Percentiles rank a stretch among this genome's conserved stretches.
Conservation (phyloP, 495 filamentous ascomycete genomes). For the Thozetella sp. region DNA sequence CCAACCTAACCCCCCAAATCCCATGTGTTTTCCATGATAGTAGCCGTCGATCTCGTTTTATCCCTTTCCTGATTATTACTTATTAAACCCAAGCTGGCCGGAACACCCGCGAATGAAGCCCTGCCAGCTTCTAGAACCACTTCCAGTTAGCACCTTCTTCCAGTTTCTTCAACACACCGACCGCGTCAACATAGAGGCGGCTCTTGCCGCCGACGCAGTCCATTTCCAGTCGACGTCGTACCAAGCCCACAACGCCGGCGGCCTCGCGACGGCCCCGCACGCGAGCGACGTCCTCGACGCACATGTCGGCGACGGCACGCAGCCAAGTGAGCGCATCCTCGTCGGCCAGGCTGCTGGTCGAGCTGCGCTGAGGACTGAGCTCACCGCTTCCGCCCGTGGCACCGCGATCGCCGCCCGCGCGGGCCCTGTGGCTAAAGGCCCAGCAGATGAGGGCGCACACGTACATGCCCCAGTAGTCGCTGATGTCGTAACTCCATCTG, state of each 20-base stretch:
- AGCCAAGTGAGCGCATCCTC: constrained; percentile 52
- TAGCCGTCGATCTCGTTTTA: background rate
- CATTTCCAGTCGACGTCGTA: constrained; percentile 35
- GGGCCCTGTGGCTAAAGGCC: constrained; percentile 36
- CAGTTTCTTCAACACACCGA: constrained; percentile 41
- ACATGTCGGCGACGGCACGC: constrained; percentile 68
- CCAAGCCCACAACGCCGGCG: constrained; percentile 36
- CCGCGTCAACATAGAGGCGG: constrained; percentile 43
- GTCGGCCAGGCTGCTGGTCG: constrained; percentile 60
- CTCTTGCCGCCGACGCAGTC: constrained; percentile 38
- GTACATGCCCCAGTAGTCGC: constrained; percentile 50
- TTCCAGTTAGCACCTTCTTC: constrained; percentile 35
- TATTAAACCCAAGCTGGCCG: background rate
- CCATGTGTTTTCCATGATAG: background rate
- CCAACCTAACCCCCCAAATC: background rate
- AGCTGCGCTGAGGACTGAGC: constrained; percentile 11
- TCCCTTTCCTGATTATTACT: background rate
- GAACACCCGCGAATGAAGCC: constrained; percentile 12
- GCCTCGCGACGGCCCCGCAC: constrained; percentile 30
- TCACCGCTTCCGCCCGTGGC: constrained; percentile 34
- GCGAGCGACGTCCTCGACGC: constrained; percentile 24
- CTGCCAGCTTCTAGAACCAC: constrained; percentile 24
- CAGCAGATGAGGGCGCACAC: constrained; percentile 49
- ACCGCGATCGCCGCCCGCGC: constrained; percentile 50
- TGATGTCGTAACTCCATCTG: constrained; percentile 32